Conservation (phyloP, 2,329 filamentous ascomycete species). For the Fusarium phyllophilum region DNA sequence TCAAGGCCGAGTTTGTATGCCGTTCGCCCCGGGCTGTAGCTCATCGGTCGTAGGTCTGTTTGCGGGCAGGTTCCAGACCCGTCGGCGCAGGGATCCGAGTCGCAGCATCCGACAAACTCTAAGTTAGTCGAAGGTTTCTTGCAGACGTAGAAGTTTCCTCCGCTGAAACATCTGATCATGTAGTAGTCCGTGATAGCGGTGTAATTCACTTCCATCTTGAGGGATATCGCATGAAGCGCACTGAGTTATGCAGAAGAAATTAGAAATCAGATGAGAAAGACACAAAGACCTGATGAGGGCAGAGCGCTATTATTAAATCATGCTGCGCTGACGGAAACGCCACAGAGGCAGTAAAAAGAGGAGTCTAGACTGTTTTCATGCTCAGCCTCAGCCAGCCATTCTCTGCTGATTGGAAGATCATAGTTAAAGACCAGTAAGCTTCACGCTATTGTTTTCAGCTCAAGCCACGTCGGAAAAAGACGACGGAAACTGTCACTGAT, state of each 20-base stretch:
- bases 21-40: not conserved
- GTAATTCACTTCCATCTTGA: not conserved
- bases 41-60: not conserved
- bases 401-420: not conserved
- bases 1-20: not conserved
- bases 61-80: not conserved
- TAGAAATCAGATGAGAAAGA: not conserved
- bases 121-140: not conserved
- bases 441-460: not conserved
- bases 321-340: not conserved
- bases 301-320: not conserved
- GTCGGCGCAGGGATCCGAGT: not conserved
- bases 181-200: not conserved
- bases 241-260: not conserved
- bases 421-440: not conserved
- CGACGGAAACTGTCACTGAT: not conserved
- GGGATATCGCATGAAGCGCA: fast-evolving
- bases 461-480: not conserved
- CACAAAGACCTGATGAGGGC: not conserved
- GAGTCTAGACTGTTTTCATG: not conserved
- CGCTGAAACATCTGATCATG: not conserved
- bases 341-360: not conserved
- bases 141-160: not conserved
- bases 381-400: not conserved
- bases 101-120: not conserved